Conservation (phyloP, 768 basidiomycete genomes). For the Lactarius indigo region DNA sequence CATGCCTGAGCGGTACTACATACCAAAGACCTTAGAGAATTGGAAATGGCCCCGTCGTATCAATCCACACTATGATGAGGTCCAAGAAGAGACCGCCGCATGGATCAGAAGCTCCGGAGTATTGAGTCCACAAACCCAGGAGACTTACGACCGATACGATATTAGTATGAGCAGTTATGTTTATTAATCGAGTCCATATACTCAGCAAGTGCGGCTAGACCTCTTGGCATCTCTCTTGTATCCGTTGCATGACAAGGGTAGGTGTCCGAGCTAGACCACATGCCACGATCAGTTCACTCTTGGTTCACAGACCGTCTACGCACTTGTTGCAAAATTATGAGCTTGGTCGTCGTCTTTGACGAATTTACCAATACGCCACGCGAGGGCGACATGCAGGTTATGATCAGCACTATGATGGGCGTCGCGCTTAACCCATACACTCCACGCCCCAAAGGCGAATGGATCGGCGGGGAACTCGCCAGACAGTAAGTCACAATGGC, state of each 20-base stretch:
- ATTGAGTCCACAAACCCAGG: conserved; percentile 12
- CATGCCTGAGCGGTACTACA: background rate
- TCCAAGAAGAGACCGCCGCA: conserved; percentile 6
- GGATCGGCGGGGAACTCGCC: conserved; percentile 17
- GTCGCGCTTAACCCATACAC: conserved; percentile 19
- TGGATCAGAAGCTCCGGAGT: conserved; percentile 22
- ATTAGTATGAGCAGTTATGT: conserved; percentile 20
- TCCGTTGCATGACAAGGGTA: conserved; percentile 16
- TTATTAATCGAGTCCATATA: background rate
- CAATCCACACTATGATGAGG: conserved; percentile 20
- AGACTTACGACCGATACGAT: conserved; percentile 19
- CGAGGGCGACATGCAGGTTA: background rate
- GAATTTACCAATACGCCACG: conserved; percentile 16
- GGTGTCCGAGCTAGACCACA: too few relatives aligned
- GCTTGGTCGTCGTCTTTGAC: conserved; percentile 19
- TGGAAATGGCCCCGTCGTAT: conserved; percentile 26
- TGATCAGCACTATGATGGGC: conserved; percentile 18
- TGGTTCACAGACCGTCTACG: conserved; percentile 14
- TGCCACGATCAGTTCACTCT: background rate
- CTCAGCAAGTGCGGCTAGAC: conserved; percentile 6
- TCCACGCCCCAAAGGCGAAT: conserved; percentile 16
- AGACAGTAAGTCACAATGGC: conserved; percentile 14
- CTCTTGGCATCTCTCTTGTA: conserved; percentile 24
- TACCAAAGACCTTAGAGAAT: conserved; percentile 8
- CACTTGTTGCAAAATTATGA: conserved; percentile 9